Evolutionary conservation across 352 stramenopile genomes (phyloP), one percentile per base, ranked within the genome.

Genomic region (Albugo candida): DNA sequence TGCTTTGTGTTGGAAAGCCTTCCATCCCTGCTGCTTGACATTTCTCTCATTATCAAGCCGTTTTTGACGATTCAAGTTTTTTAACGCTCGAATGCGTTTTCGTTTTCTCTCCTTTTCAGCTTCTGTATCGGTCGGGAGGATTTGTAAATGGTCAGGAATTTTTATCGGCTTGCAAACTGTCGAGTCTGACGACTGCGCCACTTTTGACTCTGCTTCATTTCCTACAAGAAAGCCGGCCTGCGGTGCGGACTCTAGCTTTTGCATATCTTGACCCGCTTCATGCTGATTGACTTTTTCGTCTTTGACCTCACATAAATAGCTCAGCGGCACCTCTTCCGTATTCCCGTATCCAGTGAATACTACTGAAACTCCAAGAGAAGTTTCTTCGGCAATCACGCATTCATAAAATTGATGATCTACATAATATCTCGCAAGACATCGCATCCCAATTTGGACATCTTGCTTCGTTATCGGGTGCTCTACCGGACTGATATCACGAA

Each of bases 291-390:
- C 14, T 11, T 24, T 20, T 16, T 44, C 18, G n/a, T 49, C 39
- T 17, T 37, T 19, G 20, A 65, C 2, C 13, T 60, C 53, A 8
- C 56, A 65, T 49, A 95, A 55, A 65, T 94, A 95, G 60, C 92
- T 79, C 39, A 81, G 84, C 18, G 83, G 83, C 35, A 95, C 77
- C 57, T 94, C 83, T 52, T 94, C 83, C 40, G 67, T 75, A 60
- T 94, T 94, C 48, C 80, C 80, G 52, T 94, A 95, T 38, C 74
- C 67, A 13, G 82, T 69, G 51, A 92, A 95, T n/a, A 86, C 54
- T 44, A 94, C 73, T 24, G 78, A 77, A 53, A 83, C 89, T 1
- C 83, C 83, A 43, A 81, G 47, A 1, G 53, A 42, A 6, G 81
- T 92, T 18, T 79, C 51, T 13, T 70, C 62, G 11, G 70, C 77